phyloP scores from a whole-genome alignment of 2,329 filamentous ascomycete species.

The Macrophomina pseudophaseolina region DNA sequence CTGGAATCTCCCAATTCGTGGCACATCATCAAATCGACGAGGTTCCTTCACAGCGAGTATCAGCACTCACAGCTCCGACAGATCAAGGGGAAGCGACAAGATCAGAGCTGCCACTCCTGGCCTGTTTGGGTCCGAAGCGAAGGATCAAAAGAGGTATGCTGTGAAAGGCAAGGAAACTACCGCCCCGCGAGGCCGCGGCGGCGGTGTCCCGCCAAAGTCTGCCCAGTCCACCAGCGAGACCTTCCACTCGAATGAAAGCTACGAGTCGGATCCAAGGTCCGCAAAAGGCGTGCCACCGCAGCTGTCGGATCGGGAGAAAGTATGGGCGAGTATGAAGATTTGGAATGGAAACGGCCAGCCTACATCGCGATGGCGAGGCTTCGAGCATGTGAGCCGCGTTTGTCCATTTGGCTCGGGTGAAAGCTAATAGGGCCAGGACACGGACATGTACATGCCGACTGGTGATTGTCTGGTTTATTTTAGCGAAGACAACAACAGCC shows the following conservation, averaged over 20 bases:
- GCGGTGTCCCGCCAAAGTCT: slow-evolving; percentile 42
- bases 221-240: slow-evolving; percentile 4
- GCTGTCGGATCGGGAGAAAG: slow-evolving; percentile 31
- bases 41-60: slow-evolving; percentile 28
- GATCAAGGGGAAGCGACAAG: slow-evolving; percentile 26
- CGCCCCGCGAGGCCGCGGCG: slow-evolving; percentile 45
- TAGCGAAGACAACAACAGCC: slow-evolving; percentile 41
- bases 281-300: background rate
- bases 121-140: slow-evolving; percentile 32
- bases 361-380: slow-evolving; percentile 43
- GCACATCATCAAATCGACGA: slow-evolving; percentile 1
- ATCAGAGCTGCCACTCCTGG: slow-evolving; percentile 8
- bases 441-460: slow-evolving; percentile 41
- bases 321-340: slow-evolving; percentile 44
- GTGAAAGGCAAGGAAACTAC: slow-evolving; percentile 46
- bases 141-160: slow-evolving; percentile 35
- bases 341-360: slow-evolving; percentile 41
- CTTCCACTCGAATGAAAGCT: slow-evolving; percentile 11
- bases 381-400: slow-evolving; percentile 39
- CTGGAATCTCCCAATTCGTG: slow-evolving; percentile 18
- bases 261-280: slow-evolving; percentile 12
- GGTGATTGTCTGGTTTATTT: slow-evolving; percentile 44
- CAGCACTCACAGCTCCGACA: slow-evolving; percentile 35
- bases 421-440: slow-evolving; percentile 39
- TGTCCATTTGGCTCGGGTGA: background rate